Conservation (phyloP, 2,329 filamentous ascomycete genomes). For the Pestalotiopsis sp. region DNA sequence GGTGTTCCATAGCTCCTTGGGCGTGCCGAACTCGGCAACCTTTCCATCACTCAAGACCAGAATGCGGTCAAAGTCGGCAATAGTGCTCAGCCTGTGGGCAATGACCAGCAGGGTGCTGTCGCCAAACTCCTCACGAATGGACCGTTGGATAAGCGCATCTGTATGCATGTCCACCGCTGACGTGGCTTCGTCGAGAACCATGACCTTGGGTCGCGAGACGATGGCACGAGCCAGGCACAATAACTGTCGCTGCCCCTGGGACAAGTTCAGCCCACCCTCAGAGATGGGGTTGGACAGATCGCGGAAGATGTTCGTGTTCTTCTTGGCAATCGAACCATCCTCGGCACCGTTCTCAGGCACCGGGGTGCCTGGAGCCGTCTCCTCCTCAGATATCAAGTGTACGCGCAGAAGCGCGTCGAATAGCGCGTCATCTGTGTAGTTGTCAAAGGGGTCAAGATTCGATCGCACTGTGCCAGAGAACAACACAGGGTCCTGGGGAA, state of each 20-base stretch:
- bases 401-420: conserved; percentile 70
- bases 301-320: conserved; percentile 67
- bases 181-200: conserved; percentile 81
- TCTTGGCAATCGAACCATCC: conserved; percentile 32
- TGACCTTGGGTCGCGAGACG: conserved; percentile 71
- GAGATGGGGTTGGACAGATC: conserved; percentile 65
- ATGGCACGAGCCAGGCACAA: conserved; percentile 75
- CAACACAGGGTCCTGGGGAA: conserved; percentile 78
- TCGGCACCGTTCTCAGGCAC: conserved; percentile 31
- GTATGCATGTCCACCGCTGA: conserved; percentile 78
- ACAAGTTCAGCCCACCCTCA: conserved; percentile 74
- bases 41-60: conserved; percentile 69
- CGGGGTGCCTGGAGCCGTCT: conserved; percentile 33
- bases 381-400: conserved; percentile 58
- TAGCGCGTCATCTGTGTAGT: conserved; percentile 69
- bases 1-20: conserved; percentile 59
- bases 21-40: conserved; percentile 69
- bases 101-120: conserved; percentile 73
- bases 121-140: conserved; percentile 71
- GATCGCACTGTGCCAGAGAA: conserved; percentile 78
- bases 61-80: conserved; percentile 76
- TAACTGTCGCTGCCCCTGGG: conserved; percentile 76
- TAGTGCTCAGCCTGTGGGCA: conserved; percentile 74
- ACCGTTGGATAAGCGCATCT: conserved; percentile 72
- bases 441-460: conserved; percentile 77